These are phyloP conservation scores for Trametes cinnabarina DNA, from an alignment of 768 basidiomycete species.

Conservation along the genomic window DNA sequence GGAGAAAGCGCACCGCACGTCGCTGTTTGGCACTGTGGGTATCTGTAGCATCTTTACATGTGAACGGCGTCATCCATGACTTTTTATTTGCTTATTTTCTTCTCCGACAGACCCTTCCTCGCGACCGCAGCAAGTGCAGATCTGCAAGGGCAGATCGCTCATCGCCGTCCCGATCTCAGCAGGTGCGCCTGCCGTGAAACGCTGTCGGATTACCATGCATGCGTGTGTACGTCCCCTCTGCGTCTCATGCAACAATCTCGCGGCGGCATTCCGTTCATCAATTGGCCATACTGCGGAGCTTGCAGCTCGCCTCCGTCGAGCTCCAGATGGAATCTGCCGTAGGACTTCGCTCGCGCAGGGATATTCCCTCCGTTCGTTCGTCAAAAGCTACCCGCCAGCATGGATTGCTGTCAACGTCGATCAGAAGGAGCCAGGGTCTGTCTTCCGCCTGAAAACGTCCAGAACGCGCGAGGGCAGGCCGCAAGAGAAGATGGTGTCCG, in stretches of 20 bases:
- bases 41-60: constrained; percentile 10
- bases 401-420: neutral
- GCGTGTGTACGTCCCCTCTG: neutral
- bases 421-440: constrained; percentile 6
- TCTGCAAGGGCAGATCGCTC: constrained; percentile 14
- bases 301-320: neutral
- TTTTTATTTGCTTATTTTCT: neutral
- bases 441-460: neutral
- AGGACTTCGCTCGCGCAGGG: neutral
- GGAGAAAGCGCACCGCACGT: neutral
- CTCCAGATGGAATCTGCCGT: neutral
- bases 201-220: neutral
- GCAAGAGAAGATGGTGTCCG: neutral
- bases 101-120: neutral
- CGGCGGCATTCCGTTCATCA: neutral
- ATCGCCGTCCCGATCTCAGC: constrained; percentile 13
- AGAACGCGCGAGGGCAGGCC: neutral
- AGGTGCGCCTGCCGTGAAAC: neutral
- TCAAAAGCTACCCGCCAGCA: neutral
- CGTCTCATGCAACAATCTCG: neutral
- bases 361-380: neutral
- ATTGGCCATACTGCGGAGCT: constrained; percentile 9
- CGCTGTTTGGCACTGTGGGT: constrained; percentile 17
- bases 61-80: constrained; percentile 2
- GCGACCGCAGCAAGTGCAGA: constrained; percentile 11